These are phyloP conservation scores for Retiboletus flavoniger DNA, from an alignment of 1,284 basidiomycete species.

Conservation along the genomic window DNA sequence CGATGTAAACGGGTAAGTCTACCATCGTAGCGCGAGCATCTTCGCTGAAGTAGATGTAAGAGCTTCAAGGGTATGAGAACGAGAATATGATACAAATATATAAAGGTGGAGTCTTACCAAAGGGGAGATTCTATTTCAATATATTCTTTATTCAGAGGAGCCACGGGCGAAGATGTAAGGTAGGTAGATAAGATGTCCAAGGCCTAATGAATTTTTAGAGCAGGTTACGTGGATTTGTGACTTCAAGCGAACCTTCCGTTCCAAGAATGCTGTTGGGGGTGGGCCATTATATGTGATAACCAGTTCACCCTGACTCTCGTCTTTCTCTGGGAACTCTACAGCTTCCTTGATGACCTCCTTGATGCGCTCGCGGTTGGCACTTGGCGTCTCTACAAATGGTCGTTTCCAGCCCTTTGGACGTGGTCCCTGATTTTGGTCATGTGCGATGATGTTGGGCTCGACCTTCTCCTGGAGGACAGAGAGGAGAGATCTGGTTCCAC, in stretches of 20 bases:
- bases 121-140: constrained; percentile 90
- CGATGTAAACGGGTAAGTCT: constrained; percentile 77
- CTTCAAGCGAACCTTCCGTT: constrained; percentile 59
- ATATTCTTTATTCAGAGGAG: constrained; percentile 91
- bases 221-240: neutral
- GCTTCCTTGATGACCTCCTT: constrained; percentile 55
- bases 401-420: constrained; percentile 85
- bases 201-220: constrained; percentile 49
- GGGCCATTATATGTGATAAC: constrained; percentile 82
- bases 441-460: constrained; percentile 76
- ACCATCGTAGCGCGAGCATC: constrained; percentile 75
- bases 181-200: constrained; percentile 87
- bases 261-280: constrained; percentile 69
- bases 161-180: constrained; percentile 85
- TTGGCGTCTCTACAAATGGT: constrained; percentile 90
- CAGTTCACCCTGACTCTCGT: constrained; percentile 93
- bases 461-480: constrained; percentile 78
- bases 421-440: constrained; percentile 67
- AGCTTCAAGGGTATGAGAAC: constrained; percentile 42
- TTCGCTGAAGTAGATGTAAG: constrained; percentile 84
- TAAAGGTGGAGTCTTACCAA: constrained; percentile 47
- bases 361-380: constrained; percentile 62
- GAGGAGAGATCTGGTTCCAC: constrained; percentile 67
- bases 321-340: constrained; percentile 97
- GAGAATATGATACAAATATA: constrained; percentile 17